Evolutionary conservation across 2,329 filamentous ascomycete species (phyloP), one percentile per base, ranked within the genome.

Genomic region (Alternaria hordeiaustralica): DNA sequence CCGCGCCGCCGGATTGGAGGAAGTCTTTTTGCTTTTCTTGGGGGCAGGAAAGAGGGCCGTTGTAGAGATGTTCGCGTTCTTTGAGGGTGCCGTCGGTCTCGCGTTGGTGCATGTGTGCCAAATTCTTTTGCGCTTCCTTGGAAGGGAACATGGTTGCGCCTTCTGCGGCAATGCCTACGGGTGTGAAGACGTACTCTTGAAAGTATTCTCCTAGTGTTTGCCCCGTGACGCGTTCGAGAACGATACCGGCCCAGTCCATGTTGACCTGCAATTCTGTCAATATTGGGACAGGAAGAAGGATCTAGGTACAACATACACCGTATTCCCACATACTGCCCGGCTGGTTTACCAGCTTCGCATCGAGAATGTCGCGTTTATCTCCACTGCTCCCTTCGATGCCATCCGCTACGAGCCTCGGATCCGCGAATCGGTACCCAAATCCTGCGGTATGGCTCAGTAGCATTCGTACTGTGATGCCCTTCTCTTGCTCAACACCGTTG

Each of bases 321-420:
- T 91, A 91, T 60, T 87, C 83, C 86, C 87, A 92, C 4, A 80
- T 81, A 23, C 85, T 83, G 0, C 89, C 89, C 0, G 90, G 89
- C 66, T 92, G 88, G 66, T 89, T 88, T 1, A 90, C 74, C 15
- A 92, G 75, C 1, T 89, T 87, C 60, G 78, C 75, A 12, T 78
- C 73, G 36, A 84, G 70, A 46, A 90, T 79, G 23, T 87, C 88
- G 30, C 82, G 80, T 15, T 84, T 71, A 6, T 86, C 41, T 33
- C 60, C 60, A 30, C 57, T 25, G 12, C 20, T 15, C 3, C 60
- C 60, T 33, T 62, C 60, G 12, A 62, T 80, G 0, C 86, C 85
- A 0, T 84, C 79, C 25, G 80, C 76, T n/a, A 74, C 72, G 23
- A 84, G 74, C 18, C 80, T 75, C 0, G 84, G 75, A 66, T 85